phyloP scores from a whole-genome alignment of 805 yeast species.

The Kodamaea jinghongensis region DNA sequence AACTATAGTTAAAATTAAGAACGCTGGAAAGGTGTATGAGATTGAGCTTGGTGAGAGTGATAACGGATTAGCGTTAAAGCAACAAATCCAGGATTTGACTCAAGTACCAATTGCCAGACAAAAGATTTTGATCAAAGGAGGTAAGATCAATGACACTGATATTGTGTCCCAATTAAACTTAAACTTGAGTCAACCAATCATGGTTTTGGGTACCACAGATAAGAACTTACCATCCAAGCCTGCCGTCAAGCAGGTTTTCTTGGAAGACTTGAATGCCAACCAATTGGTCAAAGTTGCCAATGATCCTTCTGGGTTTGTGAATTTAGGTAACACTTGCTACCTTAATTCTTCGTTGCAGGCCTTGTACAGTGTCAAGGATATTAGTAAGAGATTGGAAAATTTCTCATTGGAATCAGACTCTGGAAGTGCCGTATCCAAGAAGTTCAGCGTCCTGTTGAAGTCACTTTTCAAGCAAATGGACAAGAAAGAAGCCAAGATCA shows the following conservation, averaged over 20 bases:
- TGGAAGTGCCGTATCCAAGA: constrained; percentile 13
- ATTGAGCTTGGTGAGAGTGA: constrained; percentile 47
- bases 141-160: constrained; percentile 76
- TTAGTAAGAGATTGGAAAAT: constrained; percentile 25
- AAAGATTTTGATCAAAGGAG: constrained; percentile 85
- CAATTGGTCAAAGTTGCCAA: constrained; percentile 36
- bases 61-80: constrained; percentile 63
- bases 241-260: constrained; percentile 51
- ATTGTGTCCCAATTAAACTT: constrained; percentile 50
- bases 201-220: constrained; percentile 93
- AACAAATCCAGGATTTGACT: constrained; percentile 67
- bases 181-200: constrained; percentile 64
- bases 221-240: constrained; percentile 54
- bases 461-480: constrained; percentile 46
- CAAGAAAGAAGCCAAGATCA: constrained; percentile 46
- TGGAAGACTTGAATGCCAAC: constrained; percentile 63
- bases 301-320: constrained; percentile 65
- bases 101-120: constrained; percentile 87
- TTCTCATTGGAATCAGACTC: constrained; percentile 17
- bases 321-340: constrained; percentile 83
- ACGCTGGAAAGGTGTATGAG: constrained; percentile 43
- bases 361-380: constrained; percentile 44
- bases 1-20: constrained; percentile 29
- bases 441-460: constrained; percentile 31
- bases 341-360: constrained; percentile 67